Conservation (phyloP, 352 stramenopile genomes). For the Phytophthora boehmeriae region DNA sequence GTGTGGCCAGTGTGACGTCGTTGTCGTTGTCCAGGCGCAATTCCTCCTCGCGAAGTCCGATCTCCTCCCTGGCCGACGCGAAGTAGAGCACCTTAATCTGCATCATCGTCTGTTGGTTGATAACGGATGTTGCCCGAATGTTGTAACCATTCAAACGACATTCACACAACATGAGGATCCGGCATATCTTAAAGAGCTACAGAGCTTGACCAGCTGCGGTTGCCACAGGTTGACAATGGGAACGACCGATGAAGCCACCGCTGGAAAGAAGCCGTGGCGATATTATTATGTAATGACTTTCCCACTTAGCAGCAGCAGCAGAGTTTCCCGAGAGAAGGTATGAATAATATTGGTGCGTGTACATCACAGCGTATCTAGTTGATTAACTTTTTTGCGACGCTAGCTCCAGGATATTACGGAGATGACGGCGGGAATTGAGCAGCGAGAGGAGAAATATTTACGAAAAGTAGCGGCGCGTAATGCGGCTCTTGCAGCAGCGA, state of each 20-base stretch:
- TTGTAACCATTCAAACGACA: not conserved
- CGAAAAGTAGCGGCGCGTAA: conserved; percentile 43
- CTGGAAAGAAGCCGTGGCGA: conserved; percentile 65
- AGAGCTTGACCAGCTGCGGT: not conserved
- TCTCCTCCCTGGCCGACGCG: conserved; percentile 69
- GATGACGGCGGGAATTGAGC: conserved; percentile 49
- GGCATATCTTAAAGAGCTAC: conserved; percentile 44
- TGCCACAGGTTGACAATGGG: conserved; percentile 10
- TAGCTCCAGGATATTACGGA: conserved; percentile 58
- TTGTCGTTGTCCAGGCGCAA: conserved; percentile 29
- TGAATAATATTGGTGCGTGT: conserved; percentile 9
- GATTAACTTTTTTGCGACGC: not conserved
- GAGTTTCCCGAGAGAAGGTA: conserved; percentile 51
- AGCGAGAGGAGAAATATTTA: conserved; percentile 59
- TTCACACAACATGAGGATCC: not conserved
- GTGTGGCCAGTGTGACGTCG: conserved; percentile 40
- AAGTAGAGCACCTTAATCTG: conserved; percentile 85
- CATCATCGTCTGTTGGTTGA: conserved; percentile 22
- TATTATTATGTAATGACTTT: conserved; percentile 74
- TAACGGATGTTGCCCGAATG: not conserved
- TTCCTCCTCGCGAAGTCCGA: conserved; percentile 74
- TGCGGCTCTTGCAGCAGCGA: conserved; percentile 6
- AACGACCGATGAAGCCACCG: conserved; percentile 4
- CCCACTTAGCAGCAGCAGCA: conserved; percentile 29
- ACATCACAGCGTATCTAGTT: conserved; percentile 1